Conservation (phyloP, 176 grass and related monocot genomes). For the Triticum dicoccoides region DNA sequence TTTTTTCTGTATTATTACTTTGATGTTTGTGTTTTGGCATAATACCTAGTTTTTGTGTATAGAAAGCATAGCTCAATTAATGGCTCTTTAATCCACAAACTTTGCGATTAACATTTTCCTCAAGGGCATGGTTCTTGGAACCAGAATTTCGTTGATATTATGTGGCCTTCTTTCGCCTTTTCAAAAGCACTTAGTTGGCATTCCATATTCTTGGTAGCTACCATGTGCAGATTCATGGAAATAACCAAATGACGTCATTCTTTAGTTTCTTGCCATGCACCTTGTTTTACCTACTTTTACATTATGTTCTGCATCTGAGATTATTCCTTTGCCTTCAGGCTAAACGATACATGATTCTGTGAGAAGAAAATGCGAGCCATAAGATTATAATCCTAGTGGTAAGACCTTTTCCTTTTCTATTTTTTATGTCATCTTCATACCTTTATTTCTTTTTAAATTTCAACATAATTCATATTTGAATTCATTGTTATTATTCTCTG, state of each 20-base stretch:
- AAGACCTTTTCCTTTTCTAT: neutral
- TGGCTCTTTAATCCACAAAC: neutral
- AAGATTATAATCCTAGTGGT: slow-evolving; percentile 14
- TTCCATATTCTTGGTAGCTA: slow-evolving; percentile 15
- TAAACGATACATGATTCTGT: neutral
- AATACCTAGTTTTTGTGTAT: neutral
- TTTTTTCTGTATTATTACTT: neutral
- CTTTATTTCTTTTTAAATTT: neutral
- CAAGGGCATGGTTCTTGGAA: neutral
- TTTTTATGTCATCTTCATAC: neutral
- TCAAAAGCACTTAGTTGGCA: neutral
- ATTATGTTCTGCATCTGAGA: neutral
- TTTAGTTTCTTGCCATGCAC: slow-evolving; percentile 1
- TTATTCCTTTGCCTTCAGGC: neutral
- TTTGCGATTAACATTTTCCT: neutral
- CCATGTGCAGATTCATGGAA: neutral
- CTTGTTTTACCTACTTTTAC: neutral
- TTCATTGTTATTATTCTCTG: neutral
- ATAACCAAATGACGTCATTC: neutral
- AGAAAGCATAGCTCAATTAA: neutral
- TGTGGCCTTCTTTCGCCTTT: neutral
- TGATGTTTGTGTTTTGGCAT: neutral
- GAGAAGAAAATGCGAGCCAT: neutral
- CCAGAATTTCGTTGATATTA: neutral
- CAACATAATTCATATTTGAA: neutral